These are phyloP conservation scores for Juglanconis juglandina DNA, from an alignment of 2,329 filamentous ascomycete species.

Conservation along the genomic window DNA sequence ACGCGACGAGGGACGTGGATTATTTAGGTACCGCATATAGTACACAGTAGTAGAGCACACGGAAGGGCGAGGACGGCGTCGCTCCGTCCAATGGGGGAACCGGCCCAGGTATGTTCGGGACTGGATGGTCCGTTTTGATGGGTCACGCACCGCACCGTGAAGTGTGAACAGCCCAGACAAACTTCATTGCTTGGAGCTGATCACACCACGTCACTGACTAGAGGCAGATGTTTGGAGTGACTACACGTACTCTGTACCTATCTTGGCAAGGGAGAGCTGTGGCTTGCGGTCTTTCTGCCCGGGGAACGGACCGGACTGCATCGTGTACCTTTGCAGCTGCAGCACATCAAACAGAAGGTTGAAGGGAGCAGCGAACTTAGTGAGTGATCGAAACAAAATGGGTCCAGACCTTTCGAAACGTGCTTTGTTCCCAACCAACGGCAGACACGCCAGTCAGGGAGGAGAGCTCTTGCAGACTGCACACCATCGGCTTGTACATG, in stretches of 20 bases:
- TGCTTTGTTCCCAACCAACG: no score
- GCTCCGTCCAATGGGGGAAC: no score
- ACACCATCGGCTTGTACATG: no score
- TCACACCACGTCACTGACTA: no score
- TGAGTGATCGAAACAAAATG: no score
- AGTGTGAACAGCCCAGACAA: neutral
- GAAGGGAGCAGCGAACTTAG: neutral
- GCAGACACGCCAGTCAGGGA: no score
- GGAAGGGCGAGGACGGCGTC: no score
- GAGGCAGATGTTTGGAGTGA: no score
- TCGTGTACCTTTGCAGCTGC: neutral
- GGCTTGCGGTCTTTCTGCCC: neutral
- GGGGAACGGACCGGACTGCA: neutral
- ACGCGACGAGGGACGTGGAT: neutral
- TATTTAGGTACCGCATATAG: neutral
- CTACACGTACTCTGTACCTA: neutral
- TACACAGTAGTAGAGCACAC: neutral
- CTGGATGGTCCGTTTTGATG: neutral
- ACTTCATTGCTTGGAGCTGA: no score
- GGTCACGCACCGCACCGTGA: neutral
- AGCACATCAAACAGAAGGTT: neutral
- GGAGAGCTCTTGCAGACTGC: no score
- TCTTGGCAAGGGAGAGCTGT: neutral
- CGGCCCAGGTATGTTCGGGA: slow-evolving; percentile 2
- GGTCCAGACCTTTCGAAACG: no score